Evolutionary conservation across 495 filamentous ascomycete genomes (phyloP), one percentile per base, ranked within the genome.

Genomic region (Penicillium longicatenatum): DNA sequence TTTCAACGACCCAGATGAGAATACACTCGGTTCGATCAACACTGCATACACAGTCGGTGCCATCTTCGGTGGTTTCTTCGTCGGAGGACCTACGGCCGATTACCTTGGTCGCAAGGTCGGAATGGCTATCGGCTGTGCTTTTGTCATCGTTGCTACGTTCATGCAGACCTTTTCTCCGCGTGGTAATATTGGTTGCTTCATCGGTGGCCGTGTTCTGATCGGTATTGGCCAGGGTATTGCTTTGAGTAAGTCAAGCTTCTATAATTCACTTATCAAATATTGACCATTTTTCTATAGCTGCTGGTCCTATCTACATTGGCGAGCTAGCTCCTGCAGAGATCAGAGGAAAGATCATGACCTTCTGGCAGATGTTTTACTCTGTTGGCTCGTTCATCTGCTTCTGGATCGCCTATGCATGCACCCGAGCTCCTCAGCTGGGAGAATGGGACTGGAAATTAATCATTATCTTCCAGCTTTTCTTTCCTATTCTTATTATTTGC

Each of bases 351-450:
- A 84, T 87, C 62, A 85, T 87, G 84, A 80, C 81, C n/a, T 84
- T 86, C 60, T 87, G 83, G 84, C 83, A 87, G 69, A 82, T 85
- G 71, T 86, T 86, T 69, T 87, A 86, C 72, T 80, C 76, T 24
- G 84, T 86, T 29, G 83, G 83, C 22, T 81, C 80, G 29, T 86
- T 86, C 68, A 83, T 87, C 61, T 84, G 83, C 61, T 84, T 80
- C 74, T 84, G 81, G 82, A 79, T 86, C 50, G 79, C 79, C 59
- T 86, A 81, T 58, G 82, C 75, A 6, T 80, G 81, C 70, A 78
- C 75, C 24, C 70, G 84, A 53, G 67, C 68, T 42, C 57, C 63
- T n/a, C 69, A 59, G 35, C 72, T 86, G 14, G 82, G 82, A 9
- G 75, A 86, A 54, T 86, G 84, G 83, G 82, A 85, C 60, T 85